Base-by-base conservation (phyloP, 2,329 filamentous ascomycete genomes). In the Pseudocercospora vitis region DNA sequence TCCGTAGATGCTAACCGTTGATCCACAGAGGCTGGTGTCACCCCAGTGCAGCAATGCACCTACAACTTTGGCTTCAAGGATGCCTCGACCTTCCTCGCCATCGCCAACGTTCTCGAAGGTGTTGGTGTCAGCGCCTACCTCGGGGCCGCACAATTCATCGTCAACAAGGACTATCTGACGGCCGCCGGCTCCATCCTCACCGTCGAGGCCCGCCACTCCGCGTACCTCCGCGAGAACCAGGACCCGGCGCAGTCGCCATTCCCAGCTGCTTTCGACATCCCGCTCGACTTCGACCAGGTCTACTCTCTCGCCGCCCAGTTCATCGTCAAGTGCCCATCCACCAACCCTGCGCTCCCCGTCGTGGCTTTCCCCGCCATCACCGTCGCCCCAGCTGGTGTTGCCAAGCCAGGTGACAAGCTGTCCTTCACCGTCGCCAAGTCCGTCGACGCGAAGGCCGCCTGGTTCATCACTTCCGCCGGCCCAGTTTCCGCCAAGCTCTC, bases 231-330 rank as follows among this genome's bases (percentile, higher is more conserved):
- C 46, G 57, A 60, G 42, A 55, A 53, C 49, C 52, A 61, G 7
- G 70, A 78, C 14, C 60, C 60, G 33, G 52, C 50, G 8, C 50
- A 63, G 68, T 70, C 11, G 11, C 82, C 83, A 3, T 83, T 82
- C 64, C 73, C 84, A 1, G 75, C 81, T 59, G 70, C 83, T 6
- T 86, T 84, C 63, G 84, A 86, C 60, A 76, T 78, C 21, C 82
- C 84, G 0, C 75, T 87, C 39, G 70, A 71, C 60, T 76, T 81
- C 67, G 78, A 84, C 69, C 70, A 79, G 63, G 82, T 87, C 45
- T 86, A 78, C 74, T 83, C 83, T 2, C 77, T 88, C 18, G 84
- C 84, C 0, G 76, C 82, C 0, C 74, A 74, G 47, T 87, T 87
- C 71, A 84, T 87, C 67, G 74, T 68, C 4, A 67, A 70, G 2